Conservation (phyloP, 1,284 basidiomycete species). For the Ceratorhiza oryzae-sativae region DNA sequence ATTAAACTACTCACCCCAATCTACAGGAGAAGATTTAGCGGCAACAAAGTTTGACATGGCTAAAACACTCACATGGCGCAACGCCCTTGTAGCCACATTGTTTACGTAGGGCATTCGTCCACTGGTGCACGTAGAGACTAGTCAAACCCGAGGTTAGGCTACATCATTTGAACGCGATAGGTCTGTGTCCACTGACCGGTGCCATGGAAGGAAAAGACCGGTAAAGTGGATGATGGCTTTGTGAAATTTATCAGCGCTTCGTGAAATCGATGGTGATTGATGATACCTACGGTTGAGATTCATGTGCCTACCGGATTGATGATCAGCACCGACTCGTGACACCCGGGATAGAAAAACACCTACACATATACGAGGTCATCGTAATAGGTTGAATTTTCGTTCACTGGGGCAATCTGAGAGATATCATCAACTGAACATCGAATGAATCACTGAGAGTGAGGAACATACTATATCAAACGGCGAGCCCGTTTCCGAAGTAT, state of each 20-base stretch:
- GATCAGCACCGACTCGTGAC: no score
- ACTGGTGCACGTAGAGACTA: constrained; percentile 25
- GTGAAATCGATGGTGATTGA: background rate
- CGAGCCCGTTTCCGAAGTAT: background rate
- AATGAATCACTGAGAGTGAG: background rate
- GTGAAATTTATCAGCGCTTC: background rate
- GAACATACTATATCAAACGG: background rate
- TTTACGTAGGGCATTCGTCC: constrained; percentile 13
- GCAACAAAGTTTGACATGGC: background rate
- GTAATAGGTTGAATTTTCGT: constrained; percentile 15
- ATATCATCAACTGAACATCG: background rate
- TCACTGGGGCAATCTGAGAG: constrained; percentile 12
- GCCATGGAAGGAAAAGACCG: constrained; percentile 17
- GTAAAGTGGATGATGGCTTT: constrained; percentile 23
- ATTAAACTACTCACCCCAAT: background rate
- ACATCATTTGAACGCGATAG: background rate
- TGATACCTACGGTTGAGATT: constrained; percentile 12
- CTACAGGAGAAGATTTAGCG: background rate
- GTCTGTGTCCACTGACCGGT: background rate
- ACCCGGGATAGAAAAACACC: background rate
- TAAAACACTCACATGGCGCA: background rate
- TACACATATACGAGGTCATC: constrained; percentile 30
- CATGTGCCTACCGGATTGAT: constrained; percentile 7
- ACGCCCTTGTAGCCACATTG: constrained; percentile 18
- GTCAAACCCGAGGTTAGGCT: background rate